Conservation (phyloP, 805 yeast genomes). For the Jamesozyma gamospora region DNA sequence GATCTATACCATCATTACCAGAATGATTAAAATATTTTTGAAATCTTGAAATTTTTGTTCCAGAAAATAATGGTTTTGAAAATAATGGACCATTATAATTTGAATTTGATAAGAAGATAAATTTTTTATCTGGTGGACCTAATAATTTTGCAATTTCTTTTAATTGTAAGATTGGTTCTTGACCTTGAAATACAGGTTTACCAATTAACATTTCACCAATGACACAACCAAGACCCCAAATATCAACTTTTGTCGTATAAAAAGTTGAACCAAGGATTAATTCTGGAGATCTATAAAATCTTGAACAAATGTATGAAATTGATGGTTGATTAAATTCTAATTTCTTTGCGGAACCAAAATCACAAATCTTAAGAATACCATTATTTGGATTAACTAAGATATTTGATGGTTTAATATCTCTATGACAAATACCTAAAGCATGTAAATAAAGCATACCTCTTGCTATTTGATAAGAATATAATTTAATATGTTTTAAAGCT, state of each 20-base stretch:
- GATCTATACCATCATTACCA: constrained; percentile 77
- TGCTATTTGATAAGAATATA: constrained; percentile 70
- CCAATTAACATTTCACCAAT: constrained; percentile 90
- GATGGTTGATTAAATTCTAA: constrained; percentile 75
- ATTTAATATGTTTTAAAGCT: constrained; percentile 65
- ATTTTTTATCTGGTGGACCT: constrained; percentile 76
- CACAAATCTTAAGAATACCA: constrained; percentile 65
- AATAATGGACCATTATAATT: constrained; percentile 66
- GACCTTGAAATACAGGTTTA: constrained; percentile 91
- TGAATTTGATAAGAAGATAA: constrained; percentile 65
- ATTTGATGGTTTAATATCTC: constrained; percentile 80
- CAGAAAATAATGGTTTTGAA: constrained; percentile 51
- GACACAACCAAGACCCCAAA: constrained; percentile 97
- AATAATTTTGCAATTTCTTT: constrained; percentile 81
- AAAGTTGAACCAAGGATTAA: constrained; percentile 81
- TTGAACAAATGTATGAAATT: constrained; percentile 89
- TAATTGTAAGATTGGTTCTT: constrained; percentile 76
- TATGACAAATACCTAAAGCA: constrained; percentile 69
- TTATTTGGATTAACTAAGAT: constrained; percentile 64
- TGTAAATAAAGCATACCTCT: constrained; percentile 77
- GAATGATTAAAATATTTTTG: constrained; percentile 65
- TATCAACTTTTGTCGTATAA: constrained; percentile 85
- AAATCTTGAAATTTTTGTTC: constrained; percentile 46
- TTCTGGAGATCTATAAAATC: constrained; percentile 82
- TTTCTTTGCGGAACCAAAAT: constrained; percentile 77